Percentiles rank a stretch among this genome's conserved stretches.
Evolutionary conservation across 768 basidiomycete genomes (phyloP).

Genomic region (Amanita rimosa): DNA sequence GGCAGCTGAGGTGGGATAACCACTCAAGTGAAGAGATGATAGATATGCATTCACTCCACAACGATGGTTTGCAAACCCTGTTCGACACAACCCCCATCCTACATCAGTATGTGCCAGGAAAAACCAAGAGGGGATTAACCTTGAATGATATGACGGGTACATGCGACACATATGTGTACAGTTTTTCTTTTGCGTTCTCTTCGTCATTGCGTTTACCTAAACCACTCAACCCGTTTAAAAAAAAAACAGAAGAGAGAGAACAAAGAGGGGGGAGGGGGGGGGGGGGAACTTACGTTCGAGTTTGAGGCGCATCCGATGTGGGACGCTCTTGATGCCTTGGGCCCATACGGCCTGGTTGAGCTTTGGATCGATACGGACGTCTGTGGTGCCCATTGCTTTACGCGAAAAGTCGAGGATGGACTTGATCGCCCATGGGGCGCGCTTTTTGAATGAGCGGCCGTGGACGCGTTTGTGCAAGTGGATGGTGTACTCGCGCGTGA

Average conservation of each 20-base stretch:
- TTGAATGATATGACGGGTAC: slow-evolving; percentile 77
- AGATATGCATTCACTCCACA: slow-evolving; percentile 2
- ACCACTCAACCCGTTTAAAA: not conserved
- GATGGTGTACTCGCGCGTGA: slow-evolving; percentile 97
- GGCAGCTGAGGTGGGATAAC: not conserved
- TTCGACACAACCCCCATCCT: not conserved
- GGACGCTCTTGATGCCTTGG: slow-evolving; percentile 88
- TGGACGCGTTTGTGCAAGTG: slow-evolving; percentile 94
- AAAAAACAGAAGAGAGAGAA: not conserved
- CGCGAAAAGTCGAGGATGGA: slow-evolving; percentile 85
- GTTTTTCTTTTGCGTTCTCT: slow-evolving; percentile 97
- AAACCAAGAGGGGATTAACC: slow-evolving; percentile 30
- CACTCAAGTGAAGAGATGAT: not conserved
- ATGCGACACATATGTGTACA: slow-evolving; percentile 83
- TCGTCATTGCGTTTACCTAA: slow-evolving; percentile 97
- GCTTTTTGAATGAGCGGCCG: slow-evolving; percentile 93
- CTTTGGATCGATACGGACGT: slow-evolving; percentile 90
- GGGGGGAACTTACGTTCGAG: slow-evolving; percentile 60
- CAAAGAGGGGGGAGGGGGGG: not conserved
- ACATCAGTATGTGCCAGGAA: not conserved
- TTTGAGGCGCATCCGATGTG: slow-evolving; percentile 84
- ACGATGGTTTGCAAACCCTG: slow-evolving; percentile 1
- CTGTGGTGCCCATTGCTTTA: slow-evolving; percentile 91
- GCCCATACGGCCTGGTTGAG: slow-evolving; percentile 96
- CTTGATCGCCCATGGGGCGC: slow-evolving; percentile 95